Evolutionary conservation across 352 stramenopile species (phyloP).

Genomic region (Globisporangium spiculum): DNA sequence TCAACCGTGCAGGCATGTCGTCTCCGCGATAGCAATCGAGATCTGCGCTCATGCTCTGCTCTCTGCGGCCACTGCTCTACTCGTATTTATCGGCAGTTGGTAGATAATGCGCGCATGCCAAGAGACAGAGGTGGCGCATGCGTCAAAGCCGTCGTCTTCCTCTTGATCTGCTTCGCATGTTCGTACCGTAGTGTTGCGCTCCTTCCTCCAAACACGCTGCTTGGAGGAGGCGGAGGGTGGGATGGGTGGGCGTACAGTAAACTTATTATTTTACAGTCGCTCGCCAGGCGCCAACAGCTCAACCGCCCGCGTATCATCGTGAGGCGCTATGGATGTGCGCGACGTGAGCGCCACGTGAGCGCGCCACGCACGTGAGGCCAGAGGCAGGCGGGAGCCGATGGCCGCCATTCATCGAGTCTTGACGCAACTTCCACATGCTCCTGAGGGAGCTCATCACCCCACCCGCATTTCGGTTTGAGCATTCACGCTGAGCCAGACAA

Average conservation of each 20-base stretch:
- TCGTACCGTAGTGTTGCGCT: not conserved
- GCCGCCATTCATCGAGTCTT: not conserved
- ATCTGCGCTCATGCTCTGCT: not conserved
- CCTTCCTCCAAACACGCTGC: not conserved
- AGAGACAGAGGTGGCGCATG: too few relatives aligned
- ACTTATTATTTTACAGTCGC: not conserved
- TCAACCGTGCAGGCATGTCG: conserved; percentile 17
- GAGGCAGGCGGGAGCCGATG: not conserved
- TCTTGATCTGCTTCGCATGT: not conserved
- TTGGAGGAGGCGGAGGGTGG: not conserved
- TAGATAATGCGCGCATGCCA: not conserved
- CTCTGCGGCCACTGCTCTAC: not conserved
- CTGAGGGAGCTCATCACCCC: not conserved
- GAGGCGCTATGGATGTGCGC: not conserved
- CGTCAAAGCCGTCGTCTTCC: not conserved
- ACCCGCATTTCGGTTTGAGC: conserved; percentile 14
- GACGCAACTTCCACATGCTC: conserved; percentile 14
- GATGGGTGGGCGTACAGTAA: not conserved
- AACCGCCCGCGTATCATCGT: not conserved
- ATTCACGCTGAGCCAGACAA: conserved; percentile 17
- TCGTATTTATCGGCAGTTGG: not conserved
- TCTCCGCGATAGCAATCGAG: conserved; percentile 21
- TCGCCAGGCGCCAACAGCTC: not conserved
- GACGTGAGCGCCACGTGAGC: not conserved
- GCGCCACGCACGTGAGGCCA: not conserved